Conservation (phyloP, 345 rosid species). For the Salix udensis region DNA sequence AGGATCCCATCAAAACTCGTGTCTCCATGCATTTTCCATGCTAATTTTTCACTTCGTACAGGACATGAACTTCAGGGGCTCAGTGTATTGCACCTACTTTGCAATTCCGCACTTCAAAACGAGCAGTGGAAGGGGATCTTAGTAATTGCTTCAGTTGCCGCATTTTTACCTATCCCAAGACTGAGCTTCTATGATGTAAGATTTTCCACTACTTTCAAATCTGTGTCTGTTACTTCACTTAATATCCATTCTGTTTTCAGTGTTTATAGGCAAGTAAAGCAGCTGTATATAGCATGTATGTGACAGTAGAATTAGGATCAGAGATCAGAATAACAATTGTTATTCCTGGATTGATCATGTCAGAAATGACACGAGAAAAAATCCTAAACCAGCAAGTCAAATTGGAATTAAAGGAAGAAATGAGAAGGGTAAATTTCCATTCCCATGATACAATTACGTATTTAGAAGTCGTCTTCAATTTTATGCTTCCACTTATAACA, state of each 20-base stretch:
- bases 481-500: background rate
- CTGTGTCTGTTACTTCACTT: background rate
- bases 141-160: slow-evolving; percentile 39
- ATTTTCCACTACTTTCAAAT: background rate
- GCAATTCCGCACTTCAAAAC: no score
- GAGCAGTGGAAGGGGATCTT: slow-evolving; percentile 45
- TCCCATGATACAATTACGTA: background rate
- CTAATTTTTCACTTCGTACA: background rate
- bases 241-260: background rate
- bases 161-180: slow-evolving; percentile 43
- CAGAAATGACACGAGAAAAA: slow-evolving; percentile 44
- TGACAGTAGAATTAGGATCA: slow-evolving; percentile 38
- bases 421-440: slow-evolving; percentile 12
- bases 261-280: slow-evolving; percentile 53
- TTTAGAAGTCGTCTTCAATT: background rate
- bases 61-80: slow-evolving; percentile 57
- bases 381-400: slow-evolving; percentile 7
- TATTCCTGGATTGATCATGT: slow-evolving; percentile 35
- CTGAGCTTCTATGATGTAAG: slow-evolving; percentile 44
- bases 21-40: background rate
- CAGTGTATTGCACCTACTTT: no score
- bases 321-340: slow-evolving; percentile 49
- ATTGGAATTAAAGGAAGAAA: slow-evolving; percentile 9
- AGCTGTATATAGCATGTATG: slow-evolving; percentile 41
- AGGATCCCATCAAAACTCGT: background rate